A percentile compares a stretch with the other conserved stretches of the same genome.
These are phyloP conservation scores for Triangularia setosa DNA, from an alignment of 2,329 filamentous ascomycete genomes.

Conservation along the genomic window DNA sequence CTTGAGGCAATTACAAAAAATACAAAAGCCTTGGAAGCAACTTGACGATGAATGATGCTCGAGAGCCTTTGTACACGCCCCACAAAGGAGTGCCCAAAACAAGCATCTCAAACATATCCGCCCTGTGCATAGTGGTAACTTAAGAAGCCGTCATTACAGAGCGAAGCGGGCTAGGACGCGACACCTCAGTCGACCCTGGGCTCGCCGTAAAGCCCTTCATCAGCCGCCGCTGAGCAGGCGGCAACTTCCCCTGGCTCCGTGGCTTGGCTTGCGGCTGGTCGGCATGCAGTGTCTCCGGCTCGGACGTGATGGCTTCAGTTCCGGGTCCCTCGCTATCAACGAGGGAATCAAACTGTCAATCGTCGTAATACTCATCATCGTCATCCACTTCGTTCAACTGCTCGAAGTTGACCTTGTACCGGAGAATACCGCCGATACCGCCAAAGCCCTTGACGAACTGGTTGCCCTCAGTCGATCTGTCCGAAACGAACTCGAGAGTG, in stretches of 20 bases:
- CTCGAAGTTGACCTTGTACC: constrained; percentile 99
- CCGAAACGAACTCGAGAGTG: constrained; percentile 92
- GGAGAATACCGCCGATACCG: constrained; percentile 93
- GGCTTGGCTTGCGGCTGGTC: constrained; percentile 43
- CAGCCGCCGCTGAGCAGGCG: constrained; percentile 42
- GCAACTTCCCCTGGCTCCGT: constrained; percentile 32
- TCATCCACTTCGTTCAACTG: constrained; percentile 89
- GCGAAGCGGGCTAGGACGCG: constrained; percentile 64
- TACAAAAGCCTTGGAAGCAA: not conserved
- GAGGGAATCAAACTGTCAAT: constrained; percentile 91
- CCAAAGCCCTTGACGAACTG: constrained; percentile 99
- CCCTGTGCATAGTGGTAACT: constrained; percentile 31
- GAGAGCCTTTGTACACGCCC: not conserved
- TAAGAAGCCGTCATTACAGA: constrained; percentile 62
- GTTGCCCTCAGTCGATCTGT: constrained; percentile 96
- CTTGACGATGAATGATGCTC: not conserved
- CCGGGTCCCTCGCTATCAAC: constrained; percentile 74
- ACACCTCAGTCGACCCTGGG: constrained; percentile 47
- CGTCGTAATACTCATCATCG: constrained; percentile 86
- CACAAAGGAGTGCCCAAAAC: not conserved
- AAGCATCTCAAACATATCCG: not conserved
- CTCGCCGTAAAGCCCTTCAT: constrained; percentile 43
- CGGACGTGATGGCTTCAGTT: constrained; percentile 55
- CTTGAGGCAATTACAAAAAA: constrained; percentile 22
- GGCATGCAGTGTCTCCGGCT: constrained; percentile 28